Percentiles rank a stretch among this genome's conserved stretches.
Conservation (phyloP, 495 filamentous ascomycete genomes). For the Hypoxylon fuscum region DNA sequence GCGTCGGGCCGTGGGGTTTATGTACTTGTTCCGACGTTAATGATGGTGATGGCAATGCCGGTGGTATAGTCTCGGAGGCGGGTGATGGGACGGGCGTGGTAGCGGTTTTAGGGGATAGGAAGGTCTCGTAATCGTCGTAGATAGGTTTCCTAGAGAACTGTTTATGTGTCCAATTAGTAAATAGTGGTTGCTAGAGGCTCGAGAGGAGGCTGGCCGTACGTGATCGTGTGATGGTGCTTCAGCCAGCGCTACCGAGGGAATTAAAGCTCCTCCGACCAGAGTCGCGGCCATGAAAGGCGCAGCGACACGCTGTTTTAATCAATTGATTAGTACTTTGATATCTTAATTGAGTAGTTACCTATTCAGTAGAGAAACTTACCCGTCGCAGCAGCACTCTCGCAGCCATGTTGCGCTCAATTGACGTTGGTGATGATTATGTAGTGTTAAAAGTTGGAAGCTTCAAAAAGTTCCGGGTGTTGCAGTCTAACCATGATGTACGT, state of each 20-base stretch:
- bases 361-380: constrained; percentile 39
- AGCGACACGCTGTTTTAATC: constrained; percentile 46
- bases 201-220: constrained; percentile 35
- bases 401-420: constrained; percentile 61
- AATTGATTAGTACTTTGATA: constrained; percentile 30
- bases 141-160: constrained; percentile 77
- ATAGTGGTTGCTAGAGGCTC: not conserved
- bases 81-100: constrained; percentile 45
- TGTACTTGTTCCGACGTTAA: constrained; percentile 44
- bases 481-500: constrained; percentile 25
- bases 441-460: constrained; percentile 22
- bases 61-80: constrained; percentile 40
- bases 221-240: constrained; percentile 52
- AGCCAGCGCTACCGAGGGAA: constrained; percentile 56
- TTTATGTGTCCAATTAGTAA: constrained; percentile 36
- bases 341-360: constrained; percentile 1
- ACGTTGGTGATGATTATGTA: constrained; percentile 25
- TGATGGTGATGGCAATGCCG: constrained; percentile 29
- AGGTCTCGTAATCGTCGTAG: constrained; percentile 75
- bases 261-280: constrained; percentile 55
- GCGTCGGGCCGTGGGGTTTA: constrained; percentile 69
- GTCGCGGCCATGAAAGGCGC: constrained; percentile 59
- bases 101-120: constrained; percentile 49
- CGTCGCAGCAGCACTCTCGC: constrained; percentile 62
- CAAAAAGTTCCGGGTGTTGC: constrained; percentile 12